These are phyloP conservation scores for Paraphaeosphaeria minitans DNA, from an alignment of 2,329 filamentous ascomycete genomes.

Conservation along the genomic window DNA sequence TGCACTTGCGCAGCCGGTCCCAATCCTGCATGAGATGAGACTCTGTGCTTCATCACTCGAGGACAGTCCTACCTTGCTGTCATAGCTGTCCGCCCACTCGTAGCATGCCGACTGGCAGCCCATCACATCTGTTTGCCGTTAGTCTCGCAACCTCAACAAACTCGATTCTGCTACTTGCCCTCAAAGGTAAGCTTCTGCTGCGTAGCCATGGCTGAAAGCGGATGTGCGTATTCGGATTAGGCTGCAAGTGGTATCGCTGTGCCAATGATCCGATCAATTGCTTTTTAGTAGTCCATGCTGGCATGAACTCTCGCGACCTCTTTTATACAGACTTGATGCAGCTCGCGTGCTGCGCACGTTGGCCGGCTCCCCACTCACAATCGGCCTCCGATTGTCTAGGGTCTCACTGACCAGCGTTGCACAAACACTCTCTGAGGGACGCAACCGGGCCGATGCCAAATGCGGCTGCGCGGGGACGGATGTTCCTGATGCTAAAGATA, in stretches of 20 bases:
- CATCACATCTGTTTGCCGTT: conserved; percentile 51
- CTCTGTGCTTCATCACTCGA: not conserved
- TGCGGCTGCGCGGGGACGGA: conserved; percentile 17
- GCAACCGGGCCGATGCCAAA: conserved; percentile 34
- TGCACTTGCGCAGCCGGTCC: conserved; percentile 63
- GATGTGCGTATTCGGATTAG: not conserved
- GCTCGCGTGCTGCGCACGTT: conserved; percentile 14
- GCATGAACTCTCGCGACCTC: too few relatives aligned
- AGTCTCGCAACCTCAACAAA: conserved; percentile 15
- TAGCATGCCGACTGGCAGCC: conserved; percentile 58
- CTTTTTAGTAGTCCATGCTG: not conserved
- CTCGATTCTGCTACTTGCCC: conserved; percentile 25
- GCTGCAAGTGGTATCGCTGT: not conserved
- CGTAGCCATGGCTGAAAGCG: conserved; percentile 34
- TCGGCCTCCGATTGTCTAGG: conserved; percentile 24
- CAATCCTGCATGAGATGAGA: conserved; percentile 54
- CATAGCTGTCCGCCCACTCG: conserved; percentile 70
- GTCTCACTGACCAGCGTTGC: conserved; percentile 18
- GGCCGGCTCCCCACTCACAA: conserved; percentile 41
- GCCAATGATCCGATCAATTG: not conserved
- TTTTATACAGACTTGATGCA: not conserved
- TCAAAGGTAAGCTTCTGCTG: conserved; percentile 44
- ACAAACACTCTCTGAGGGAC: conserved; percentile 15
- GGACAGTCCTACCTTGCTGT: conserved; percentile 57
- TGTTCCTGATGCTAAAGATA: conserved; percentile 20